phyloP scores from a whole-genome alignment of 345 rosid genomes.

The Turnera subulata region DNA sequence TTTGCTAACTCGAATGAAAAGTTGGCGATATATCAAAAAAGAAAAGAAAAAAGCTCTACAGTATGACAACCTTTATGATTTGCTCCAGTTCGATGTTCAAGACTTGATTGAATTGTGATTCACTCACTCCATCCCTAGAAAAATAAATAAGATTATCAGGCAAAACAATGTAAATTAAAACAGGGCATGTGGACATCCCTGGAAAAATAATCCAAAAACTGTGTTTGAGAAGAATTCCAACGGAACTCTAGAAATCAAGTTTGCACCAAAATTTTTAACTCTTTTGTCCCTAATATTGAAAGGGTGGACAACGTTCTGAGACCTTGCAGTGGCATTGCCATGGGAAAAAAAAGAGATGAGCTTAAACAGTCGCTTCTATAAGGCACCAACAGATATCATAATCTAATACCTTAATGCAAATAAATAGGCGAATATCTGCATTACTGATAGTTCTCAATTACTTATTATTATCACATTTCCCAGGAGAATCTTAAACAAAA shows the following conservation, averaged over 20 bases:
- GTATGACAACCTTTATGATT: constrained; percentile 55
- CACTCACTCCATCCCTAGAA: constrained; percentile 87
- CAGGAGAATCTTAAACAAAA: not conserved
- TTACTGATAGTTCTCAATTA: not conserved
- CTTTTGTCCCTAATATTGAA: no score
- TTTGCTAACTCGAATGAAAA: no score
- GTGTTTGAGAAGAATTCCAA: no score
- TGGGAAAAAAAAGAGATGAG: no score
- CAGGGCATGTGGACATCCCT: no score
- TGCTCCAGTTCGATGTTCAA: constrained; percentile 76
- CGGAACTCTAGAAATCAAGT: no score
- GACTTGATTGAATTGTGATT: constrained; percentile 90
- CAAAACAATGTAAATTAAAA: not conserved
- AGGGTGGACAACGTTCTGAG: no score
- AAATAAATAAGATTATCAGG: constrained; percentile 11
- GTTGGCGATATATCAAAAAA: no score
- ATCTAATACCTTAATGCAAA: not conserved
- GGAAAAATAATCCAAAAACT: no score
- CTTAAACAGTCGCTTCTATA: not conserved
- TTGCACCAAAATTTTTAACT: no score
- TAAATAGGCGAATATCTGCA: not conserved
- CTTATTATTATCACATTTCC: not conserved
- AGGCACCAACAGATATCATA: not conserved
- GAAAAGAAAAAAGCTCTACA: no score
- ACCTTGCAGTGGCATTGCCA: no score